phyloP scores from a whole-genome alignment of 768 basidiomycete species.

The Pholiota microspora region DNA sequence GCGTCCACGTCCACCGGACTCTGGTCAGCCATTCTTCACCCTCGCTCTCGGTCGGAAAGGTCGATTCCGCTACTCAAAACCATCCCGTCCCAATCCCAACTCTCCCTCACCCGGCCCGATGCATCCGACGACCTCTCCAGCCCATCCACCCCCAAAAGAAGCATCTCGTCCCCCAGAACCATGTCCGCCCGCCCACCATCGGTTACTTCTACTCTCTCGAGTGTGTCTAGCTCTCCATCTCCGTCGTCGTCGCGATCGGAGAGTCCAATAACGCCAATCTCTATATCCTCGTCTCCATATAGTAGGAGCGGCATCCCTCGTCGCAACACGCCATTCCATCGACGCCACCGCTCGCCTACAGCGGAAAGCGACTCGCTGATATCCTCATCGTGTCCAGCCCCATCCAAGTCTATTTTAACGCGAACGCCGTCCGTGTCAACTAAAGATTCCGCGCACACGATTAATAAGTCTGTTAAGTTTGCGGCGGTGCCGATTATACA shows the following conservation, averaged over 20 bases:
- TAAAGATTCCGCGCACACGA: slow-evolving; percentile 29
- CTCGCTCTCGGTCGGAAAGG: slow-evolving; percentile 32
- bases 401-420: slow-evolving; percentile 59
- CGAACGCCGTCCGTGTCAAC: slow-evolving; percentile 51
- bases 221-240: slow-evolving; percentile 23
- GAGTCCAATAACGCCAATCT: slow-evolving; percentile 27
- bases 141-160: slow-evolving; percentile 14
- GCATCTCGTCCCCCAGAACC: slow-evolving; percentile 17
- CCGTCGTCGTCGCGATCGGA: slow-evolving; percentile 28
- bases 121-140: slow-evolving; percentile 20
- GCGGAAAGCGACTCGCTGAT: slow-evolving; percentile 15
- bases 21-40: slow-evolving; percentile 36
- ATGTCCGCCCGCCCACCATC: slow-evolving; percentile 25
- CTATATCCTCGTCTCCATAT: slow-evolving; percentile 18
- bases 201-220: slow-evolving; percentile 27
- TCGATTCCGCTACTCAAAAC: slow-evolving; percentile 32
- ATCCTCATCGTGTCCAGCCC: slow-evolving; percentile 33
- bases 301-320: slow-evolving; percentile 5
- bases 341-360: slow-evolving; percentile 15
- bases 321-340: slow-evolving; percentile 20
- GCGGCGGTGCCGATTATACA: slow-evolving; percentile 64
- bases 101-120: slow-evolving; percentile 22
- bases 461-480: slow-evolving; percentile 66
- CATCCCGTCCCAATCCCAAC: slow-evolving; percentile 30
- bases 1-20: slow-evolving; percentile 22